These are phyloP conservation scores for Entomortierella parvispora DNA, from an alignment of 192 early-diverging fungal genomes.

Conservation along the genomic window DNA sequence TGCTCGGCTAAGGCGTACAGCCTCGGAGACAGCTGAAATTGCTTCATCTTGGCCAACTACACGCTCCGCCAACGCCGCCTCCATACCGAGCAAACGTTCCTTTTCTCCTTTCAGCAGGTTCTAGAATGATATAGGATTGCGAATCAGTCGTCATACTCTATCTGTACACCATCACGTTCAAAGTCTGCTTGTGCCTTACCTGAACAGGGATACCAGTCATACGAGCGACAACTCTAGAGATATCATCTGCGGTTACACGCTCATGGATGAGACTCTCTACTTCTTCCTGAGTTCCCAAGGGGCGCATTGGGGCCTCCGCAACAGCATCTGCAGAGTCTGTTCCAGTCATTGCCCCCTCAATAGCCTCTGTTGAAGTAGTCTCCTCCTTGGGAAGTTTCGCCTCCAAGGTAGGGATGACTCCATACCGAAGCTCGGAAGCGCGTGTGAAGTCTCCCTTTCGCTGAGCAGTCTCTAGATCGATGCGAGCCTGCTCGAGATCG, in stretches of 20 bases:
- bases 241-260: constrained; percentile 81
- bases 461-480: constrained; percentile 79
- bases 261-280: constrained; percentile 76
- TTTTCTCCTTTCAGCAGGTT: constrained; percentile 76
- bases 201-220: constrained; percentile 87
- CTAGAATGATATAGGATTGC: constrained; percentile 1
- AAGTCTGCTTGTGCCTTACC: constrained; percentile 53
- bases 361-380: constrained; percentile 52
- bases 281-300: constrained; percentile 43
- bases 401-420: constrained; percentile 79
- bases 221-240: constrained; percentile 76
- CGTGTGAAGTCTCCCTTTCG: constrained; percentile 75
- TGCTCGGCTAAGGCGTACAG: constrained; percentile 80
- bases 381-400: constrained; percentile 67
- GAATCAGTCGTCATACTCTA: not conserved
- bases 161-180: no score
- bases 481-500: constrained; percentile 76
- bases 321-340: constrained; percentile 12
- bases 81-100: constrained; percentile 78
- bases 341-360: constrained; percentile 53
- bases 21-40: constrained; percentile 73
- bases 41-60: constrained; percentile 83
- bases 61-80: constrained; percentile 62
- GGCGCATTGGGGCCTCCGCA: constrained; percentile 16
- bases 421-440: constrained; percentile 83